A percentile compares a stretch with the other conserved stretches of the same genome.
Evolutionary conservation across 805 yeast species (phyloP).

Genomic region (Candida dajiaensis): DNA sequence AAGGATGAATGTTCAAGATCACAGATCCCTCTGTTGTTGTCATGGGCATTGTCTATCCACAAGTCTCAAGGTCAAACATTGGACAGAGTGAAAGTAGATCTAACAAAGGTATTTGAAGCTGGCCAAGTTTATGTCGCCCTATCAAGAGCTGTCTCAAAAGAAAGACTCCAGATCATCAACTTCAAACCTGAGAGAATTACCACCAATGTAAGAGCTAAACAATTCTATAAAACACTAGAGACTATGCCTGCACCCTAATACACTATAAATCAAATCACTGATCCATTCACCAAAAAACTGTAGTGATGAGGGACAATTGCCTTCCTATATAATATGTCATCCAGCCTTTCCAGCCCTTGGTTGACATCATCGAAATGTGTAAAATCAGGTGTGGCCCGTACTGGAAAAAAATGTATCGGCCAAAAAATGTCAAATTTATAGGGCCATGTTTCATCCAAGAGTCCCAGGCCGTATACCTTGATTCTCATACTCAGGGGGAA

Average conservation of each 20-base stretch:
- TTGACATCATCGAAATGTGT: no score
- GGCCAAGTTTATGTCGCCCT: constrained; percentile 85
- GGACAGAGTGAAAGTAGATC: constrained; percentile 62
- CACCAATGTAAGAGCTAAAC: constrained; percentile 53
- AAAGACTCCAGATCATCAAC: constrained; percentile 57
- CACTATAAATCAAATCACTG: constrained; percentile 1
- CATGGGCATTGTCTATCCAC: constrained; percentile 84
- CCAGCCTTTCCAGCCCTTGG: no score
- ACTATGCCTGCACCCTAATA: constrained; percentile 2
- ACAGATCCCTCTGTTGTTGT: constrained; percentile 65
- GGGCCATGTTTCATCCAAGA: not conserved
- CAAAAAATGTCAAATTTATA: not conserved
- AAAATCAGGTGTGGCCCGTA: not conserved
- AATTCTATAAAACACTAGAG: constrained; percentile 50
- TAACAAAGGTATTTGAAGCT: constrained; percentile 62
- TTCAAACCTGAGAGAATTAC: constrained; percentile 53
- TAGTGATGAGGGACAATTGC: no score
- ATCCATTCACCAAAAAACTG: no score
- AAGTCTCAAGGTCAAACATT: constrained; percentile 85
- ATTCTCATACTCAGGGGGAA: no score
- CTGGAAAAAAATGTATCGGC: not conserved
- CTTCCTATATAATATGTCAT: no score
- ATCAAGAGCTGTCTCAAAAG: constrained; percentile 69
- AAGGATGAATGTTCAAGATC: constrained; percentile 31
- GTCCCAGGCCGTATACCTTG: no score